Percentiles rank a stretch among this genome's conserved stretches.
phyloP scores from a whole-genome alignment of 768 basidiomycete species.

The Rhodotorula taiwanensis region DNA sequence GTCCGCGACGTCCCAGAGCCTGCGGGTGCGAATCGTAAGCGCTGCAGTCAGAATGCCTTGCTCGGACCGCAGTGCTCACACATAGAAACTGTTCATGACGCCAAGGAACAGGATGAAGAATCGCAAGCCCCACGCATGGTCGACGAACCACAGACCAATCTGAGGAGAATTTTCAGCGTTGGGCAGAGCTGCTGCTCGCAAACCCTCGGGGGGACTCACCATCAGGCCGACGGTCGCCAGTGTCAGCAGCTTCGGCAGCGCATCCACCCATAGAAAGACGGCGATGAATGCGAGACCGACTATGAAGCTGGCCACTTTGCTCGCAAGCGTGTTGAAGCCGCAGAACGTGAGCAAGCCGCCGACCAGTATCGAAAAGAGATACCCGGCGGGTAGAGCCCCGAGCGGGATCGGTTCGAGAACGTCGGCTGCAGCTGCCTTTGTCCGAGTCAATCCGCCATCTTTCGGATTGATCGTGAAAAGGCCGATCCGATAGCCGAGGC shows the following conservation, averaged over 20 bases:
- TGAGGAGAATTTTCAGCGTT: not conserved
- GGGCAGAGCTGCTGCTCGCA: accelerated
- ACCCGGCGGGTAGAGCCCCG: conserved; percentile 17
- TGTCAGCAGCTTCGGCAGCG: conserved; percentile 5
- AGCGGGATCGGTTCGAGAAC: conserved; percentile 14
- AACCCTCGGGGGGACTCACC: not conserved
- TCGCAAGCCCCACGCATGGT: conserved; percentile 29
- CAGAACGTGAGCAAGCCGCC: conserved; percentile 31
- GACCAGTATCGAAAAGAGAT: conserved; percentile 27
- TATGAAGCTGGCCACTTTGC: conserved; percentile 36
- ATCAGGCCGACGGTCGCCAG: conserved; percentile 21
- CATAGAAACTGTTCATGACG: conserved; percentile 35
- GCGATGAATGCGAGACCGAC: conserved; percentile 22
- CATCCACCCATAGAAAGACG: conserved; percentile 16
- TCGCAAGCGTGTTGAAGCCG: conserved; percentile 38
- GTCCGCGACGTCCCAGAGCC: conserved; percentile 32
- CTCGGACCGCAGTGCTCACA: conserved; percentile 11
- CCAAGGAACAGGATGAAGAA: conserved; percentile 37
- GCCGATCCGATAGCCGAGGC: conserved; percentile 25
- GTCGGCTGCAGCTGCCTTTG: not conserved
- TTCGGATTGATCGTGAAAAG: conserved; percentile 30
- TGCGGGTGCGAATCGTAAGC: not conserved
- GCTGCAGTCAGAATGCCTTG: not conserved
- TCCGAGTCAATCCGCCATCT: conserved; percentile 26
- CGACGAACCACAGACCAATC: conserved; percentile 27